Base-by-base conservation (phyloP, 345 rosid species). In the Geranium rotundifolium region DNA sequence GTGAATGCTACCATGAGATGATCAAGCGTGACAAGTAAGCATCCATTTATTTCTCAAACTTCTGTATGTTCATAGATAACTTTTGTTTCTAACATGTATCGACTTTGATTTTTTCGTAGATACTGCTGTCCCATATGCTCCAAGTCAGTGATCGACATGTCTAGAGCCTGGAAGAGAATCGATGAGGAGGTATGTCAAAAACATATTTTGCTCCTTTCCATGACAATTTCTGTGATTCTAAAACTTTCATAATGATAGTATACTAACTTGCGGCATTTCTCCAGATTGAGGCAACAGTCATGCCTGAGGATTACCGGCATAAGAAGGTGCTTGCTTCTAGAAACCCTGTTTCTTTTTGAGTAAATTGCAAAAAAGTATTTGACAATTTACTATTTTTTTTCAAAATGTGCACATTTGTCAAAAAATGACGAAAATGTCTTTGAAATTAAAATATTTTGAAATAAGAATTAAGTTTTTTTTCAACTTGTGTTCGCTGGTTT, bases 41-140 rank as follows among this genome's bases (percentile, higher is more conserved):
- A 19, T 23, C 37, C 17, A 14, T 4, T 56, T 13, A 14, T 13
- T 29, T 27, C 1, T 8, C 1, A 14, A 14, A 34, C 9, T 7
- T 59, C 29, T 29, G 37, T 17, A 0, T 59, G 2, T 14, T 8
- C 0, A 10, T 59, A 29, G 17, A 2, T 10, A 13, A 17, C 20
- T 56, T 58, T 17, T 29, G 41, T 59, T 59, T 17, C 62, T 17
- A 12, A 59, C 5, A 59, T 12, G 18, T 10, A 3, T 60, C 55
- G 69, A 29, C 60, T 61, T 59, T 64, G 57, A 39, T 62, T 4
- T 3, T 64, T 18, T 4, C 30, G 30, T 84, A 90, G 99, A 57
- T 85, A 72, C 34, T 84, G 92, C 72, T 93, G 99, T 73, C 99
- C 99, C 16, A 85, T 93, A 68, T 90, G 99, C 80, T 93, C 96